Conservation (phyloP, 352 stramenopile species). For the Pythium monospermum region DNA sequence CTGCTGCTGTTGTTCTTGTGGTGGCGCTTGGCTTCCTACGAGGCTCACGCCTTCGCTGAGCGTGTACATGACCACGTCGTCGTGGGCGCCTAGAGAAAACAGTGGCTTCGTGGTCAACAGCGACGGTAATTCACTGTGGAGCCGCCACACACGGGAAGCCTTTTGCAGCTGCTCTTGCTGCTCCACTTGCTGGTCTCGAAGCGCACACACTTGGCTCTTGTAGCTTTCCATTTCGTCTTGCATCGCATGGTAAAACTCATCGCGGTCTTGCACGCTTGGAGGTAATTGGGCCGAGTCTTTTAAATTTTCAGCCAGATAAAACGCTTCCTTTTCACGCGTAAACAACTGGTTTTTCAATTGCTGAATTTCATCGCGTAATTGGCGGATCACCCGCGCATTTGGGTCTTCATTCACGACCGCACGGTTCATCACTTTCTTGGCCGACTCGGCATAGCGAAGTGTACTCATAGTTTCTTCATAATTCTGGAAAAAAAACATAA, state of each 20-base stretch:
- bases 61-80: constrained; percentile 19
- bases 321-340: constrained; percentile 23
- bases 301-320: constrained; percentile 23
- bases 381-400: constrained; percentile 71
- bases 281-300: constrained; percentile 17
- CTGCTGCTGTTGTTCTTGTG: not conserved
- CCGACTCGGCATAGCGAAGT: constrained; percentile 75
- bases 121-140: constrained; percentile 14
- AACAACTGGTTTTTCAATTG: constrained; percentile 43
- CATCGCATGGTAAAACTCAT: constrained; percentile 22
- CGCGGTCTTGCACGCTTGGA: constrained; percentile 12
- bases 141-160: constrained; percentile 8
- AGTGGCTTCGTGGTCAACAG: constrained; percentile 8
- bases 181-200: constrained; percentile 12
- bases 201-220: constrained; percentile 6
- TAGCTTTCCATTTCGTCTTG: constrained; percentile 14
- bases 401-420: constrained; percentile 81
- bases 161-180: constrained; percentile 12
- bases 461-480: constrained; percentile 87
- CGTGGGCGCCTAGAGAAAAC: not conserved
- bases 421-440: constrained; percentile 80
- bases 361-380: constrained; percentile 69
- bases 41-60: constrained; percentile 16
- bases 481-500: too few species aligned
- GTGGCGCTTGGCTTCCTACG: constrained; percentile 13